Percentiles rank a stretch among this genome's conserved stretches.
phyloP scores from a whole-genome alignment of 2,329 filamentous ascomycete genomes.

The Paracorniculantispora psalliotae region DNA sequence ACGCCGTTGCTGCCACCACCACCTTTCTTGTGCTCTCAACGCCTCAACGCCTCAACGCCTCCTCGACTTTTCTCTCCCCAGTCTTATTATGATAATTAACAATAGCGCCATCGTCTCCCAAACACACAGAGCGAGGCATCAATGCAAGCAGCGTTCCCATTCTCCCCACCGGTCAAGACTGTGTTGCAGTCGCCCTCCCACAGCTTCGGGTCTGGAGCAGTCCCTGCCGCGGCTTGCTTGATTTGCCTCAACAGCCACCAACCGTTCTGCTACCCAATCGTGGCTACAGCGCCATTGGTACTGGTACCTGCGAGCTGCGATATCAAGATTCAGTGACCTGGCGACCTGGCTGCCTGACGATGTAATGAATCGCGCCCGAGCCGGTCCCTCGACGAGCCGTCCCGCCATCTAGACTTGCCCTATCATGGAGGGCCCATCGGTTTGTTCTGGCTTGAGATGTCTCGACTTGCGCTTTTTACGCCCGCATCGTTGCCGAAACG shows the following conservation, averaged over 20 bases:
- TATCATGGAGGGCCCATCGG: neutral
- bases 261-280: neutral
- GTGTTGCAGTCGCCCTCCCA: constrained; percentile 7
- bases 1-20: neutral
- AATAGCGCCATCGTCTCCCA: neutral
- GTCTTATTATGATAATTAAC: neutral
- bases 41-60: neutral
- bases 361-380: neutral
- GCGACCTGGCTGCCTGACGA: neutral
- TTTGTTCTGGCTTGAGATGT: constrained; percentile 1
- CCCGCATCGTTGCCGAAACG: constrained; percentile 1
- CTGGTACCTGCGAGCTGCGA: neutral
- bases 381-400: neutral
- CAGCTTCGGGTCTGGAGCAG: neutral
- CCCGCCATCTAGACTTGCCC: neutral
- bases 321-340: neutral
- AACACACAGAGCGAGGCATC: neutral
- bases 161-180: neutral
- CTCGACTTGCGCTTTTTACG: neutral
- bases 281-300: neutral
- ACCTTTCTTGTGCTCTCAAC: neutral
- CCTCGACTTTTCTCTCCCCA: neutral
- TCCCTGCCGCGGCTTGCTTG: neutral
- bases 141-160: neutral
- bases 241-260: constrained; percentile 8